Conservation (phyloP, 2,329 filamentous ascomycete species). For the Hypoxylon sp. region DNA sequence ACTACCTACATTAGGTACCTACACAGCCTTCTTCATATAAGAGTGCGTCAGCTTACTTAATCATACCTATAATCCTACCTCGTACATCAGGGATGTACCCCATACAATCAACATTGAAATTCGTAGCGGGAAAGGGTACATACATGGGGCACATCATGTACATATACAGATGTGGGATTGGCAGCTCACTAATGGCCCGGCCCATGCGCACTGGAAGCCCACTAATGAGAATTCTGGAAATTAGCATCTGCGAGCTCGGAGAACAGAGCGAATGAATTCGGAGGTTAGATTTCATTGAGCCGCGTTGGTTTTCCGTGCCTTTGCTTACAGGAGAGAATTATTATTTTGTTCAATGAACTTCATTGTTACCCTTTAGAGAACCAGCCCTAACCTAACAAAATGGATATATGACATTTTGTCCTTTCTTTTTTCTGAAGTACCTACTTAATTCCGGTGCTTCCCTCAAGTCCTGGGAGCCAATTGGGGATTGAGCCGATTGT, state of each 20-base stretch:
- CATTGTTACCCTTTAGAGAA: constrained; percentile 29
- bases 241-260: constrained; percentile 40
- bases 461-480: neutral
- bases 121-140: neutral
- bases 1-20: too few species aligned
- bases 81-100: constrained; percentile 10
- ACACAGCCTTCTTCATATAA: constrained; percentile 10
- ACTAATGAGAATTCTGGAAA: constrained; percentile 22
- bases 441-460: neutral
- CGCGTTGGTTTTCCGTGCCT: constrained; percentile 4
- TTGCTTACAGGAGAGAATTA: constrained; percentile 4
- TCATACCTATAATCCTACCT: neutral
- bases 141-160: constrained; percentile 6
- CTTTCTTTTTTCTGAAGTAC: neutral
- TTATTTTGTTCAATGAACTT: constrained; percentile 31
- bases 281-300: constrained; percentile 6
- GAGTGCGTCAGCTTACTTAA: constrained; percentile 2
- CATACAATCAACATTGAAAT: neutral
- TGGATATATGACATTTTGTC: constrained; percentile 26
- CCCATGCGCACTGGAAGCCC: neutral
- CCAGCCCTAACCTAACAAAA: constrained; percentile 20
- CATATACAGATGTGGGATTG: neutral
- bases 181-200: constrained; percentile 2
- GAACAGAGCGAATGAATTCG: constrained; percentile 20
- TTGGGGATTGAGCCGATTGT: constrained; percentile 2